Evolutionary conservation across 371 early-diverging fungal genomes (phyloP), one percentile per base, ranked within the genome.

Genomic region (Coemansia sp.): DNA sequence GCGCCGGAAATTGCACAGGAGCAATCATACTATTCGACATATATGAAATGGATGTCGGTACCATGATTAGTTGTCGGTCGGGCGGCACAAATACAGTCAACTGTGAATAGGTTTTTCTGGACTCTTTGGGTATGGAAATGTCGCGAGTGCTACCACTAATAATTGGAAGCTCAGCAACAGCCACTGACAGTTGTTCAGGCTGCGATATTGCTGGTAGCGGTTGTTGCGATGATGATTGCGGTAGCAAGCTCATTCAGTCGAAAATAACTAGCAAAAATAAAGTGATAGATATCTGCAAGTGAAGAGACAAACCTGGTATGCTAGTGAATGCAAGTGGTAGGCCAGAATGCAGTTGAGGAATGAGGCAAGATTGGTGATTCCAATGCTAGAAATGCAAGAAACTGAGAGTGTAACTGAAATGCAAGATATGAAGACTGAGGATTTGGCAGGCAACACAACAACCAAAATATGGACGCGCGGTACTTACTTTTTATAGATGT

Each of bases 41-140:
- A 30, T 67, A 18, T 26, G 62, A 59, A 59, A 63, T 63, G 1
- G 63, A 40, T 21, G 44, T 47, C 8, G 72, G 72, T 26, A 72
- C 58, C 64, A 69, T 52, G 11, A 68, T 59, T 12, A 72, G 33
- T n/a, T 42, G 72, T 11, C 59, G 30, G 72, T 72, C 59, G 28
- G 59, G 64, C 12, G 69, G 69, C 7, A 72, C 55, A 7, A 64
- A 33, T 23, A 69, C 40, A 11, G 64, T 64, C 18, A 51, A 30
- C 30, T 20, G 63, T 21, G 50, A 50, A 20, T 50, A 50, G 3
- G 9, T 50, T 18, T 9, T 18, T 9, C 50, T 9, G 21, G 18
- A n/a, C 4, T 37, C 37, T 37, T 37, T 9, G n/a, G 47, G 6
- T 18, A 47, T 18, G 18, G 18, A 14, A n/a, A n/a, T n/a, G n/a